Evolutionary conservation across 2,329 filamentous ascomycete genomes (phyloP).

Genomic region (Botrytis elliptica): DNA sequence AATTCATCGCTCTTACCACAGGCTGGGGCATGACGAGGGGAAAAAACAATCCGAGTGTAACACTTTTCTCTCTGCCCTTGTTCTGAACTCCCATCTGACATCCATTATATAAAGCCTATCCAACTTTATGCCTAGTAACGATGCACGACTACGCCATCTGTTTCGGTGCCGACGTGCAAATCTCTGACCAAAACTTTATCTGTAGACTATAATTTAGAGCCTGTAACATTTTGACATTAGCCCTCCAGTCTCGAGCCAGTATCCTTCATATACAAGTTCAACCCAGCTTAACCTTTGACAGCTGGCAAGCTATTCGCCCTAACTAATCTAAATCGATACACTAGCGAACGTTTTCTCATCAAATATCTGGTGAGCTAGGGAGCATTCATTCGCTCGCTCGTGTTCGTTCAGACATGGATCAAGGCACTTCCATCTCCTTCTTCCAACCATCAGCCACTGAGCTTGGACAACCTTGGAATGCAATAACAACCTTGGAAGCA

Average conservation of each 20-base stretch:
- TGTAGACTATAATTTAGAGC: not conserved
- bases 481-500: not conserved
- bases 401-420: slow-evolving; percentile 8
- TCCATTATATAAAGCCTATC: slow-evolving; percentile 3
- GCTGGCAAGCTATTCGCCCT: slow-evolving; percentile 1
- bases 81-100: not conserved
- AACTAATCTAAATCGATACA: not conserved
- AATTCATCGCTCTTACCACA: not conserved
- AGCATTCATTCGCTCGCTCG: not conserved
- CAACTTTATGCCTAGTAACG: slow-evolving; percentile 1
- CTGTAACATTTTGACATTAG: not conserved
- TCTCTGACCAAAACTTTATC: not conserved
- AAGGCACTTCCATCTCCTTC: not conserved
- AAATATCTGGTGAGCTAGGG: not conserved
- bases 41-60: not conserved
- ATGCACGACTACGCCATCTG: not conserved
- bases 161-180: not conserved
- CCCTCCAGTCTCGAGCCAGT: not conserved
- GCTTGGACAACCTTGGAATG: not conserved
- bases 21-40: not conserved
- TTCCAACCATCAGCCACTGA: slow-evolving; percentile 1
- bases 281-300: slow-evolving; percentile 4
- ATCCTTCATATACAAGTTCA: not conserved
- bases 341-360: slow-evolving; percentile 11
- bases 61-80: not conserved